Conservation (phyloP, 177 flowering plant genomes). For the Vitis hybrid region DNA sequence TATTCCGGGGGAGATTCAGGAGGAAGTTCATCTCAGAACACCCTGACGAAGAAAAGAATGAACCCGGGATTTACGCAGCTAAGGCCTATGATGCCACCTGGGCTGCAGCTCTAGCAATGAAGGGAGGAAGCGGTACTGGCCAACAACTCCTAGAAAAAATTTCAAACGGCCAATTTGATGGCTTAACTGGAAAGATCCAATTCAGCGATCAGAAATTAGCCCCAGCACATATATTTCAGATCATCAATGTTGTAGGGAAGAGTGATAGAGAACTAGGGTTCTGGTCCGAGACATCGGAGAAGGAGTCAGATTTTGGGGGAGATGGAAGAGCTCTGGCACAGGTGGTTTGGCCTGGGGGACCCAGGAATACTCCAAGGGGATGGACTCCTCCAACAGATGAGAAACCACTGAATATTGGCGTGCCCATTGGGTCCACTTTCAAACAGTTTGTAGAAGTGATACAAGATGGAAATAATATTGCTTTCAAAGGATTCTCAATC, state of each 20-base stretch:
- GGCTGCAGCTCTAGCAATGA: constrained; percentile 22
- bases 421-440: constrained; percentile 19
- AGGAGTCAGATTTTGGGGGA: constrained; percentile 11
- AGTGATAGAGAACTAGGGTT: constrained; percentile 23
- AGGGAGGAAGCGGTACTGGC: not conserved
- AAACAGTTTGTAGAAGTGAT: constrained; percentile 22
- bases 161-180: too few relatives aligned
- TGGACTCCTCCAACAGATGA: constrained; percentile 18
- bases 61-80: constrained; percentile 24
- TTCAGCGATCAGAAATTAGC: not conserved
- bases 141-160: too few relatives aligned
- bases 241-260: constrained; percentile 21
- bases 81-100: constrained; percentile 26
- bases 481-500: constrained; percentile 27
- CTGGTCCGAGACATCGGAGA: constrained; percentile 23
- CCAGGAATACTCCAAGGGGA: constrained; percentile 26
- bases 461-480: constrained; percentile 9
- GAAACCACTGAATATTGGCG: constrained; percentile 22
- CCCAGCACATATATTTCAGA: constrained; percentile 9
- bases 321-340: too few relatives aligned
- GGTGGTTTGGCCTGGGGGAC: constrained; percentile 29
- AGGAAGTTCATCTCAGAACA: constrained; percentile 1
- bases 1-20: constrained; percentile 18
- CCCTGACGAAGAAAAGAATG: constrained; percentile 12
- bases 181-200: too few relatives aligned